A percentile compares a stretch with the other conserved stretches of the same genome.
These are phyloP conservation scores for Xylariaceae sp. DNA, from an alignment of 2,329 filamentous ascomycete genomes.

Conservation along the genomic window DNA sequence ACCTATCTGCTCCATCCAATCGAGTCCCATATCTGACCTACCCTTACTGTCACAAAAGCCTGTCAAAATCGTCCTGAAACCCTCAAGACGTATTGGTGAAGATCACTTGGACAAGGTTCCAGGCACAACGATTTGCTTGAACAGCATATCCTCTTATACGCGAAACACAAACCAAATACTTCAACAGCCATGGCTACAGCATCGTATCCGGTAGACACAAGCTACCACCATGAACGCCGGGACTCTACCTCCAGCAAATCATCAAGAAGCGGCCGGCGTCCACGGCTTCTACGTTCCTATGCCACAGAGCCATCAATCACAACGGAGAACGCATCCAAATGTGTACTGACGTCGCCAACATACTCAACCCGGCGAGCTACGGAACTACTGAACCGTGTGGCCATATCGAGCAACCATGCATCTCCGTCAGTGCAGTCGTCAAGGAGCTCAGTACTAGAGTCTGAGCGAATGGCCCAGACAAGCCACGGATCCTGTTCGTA, in stretches of 20 bases:
- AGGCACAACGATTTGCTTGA: too few relatives aligned
- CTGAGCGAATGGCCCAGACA: constrained; percentile 21
- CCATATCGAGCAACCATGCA: constrained; percentile 43
- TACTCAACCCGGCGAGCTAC: constrained; percentile 49
- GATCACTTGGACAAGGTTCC: neutral
- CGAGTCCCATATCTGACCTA: neutral
- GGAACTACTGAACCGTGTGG: constrained; percentile 52
- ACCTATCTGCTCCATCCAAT: constrained; percentile 8
- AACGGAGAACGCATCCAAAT: constrained; percentile 49
- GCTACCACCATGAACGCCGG: constrained; percentile 31
- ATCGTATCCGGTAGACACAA: constrained; percentile 31
- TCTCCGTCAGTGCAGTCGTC: constrained; percentile 35
- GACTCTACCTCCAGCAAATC: constrained; percentile 39
- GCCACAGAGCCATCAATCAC: constrained; percentile 57
- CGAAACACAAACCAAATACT: neutral
- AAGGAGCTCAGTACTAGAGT: constrained; percentile 35
- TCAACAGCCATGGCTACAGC: constrained; percentile 33
- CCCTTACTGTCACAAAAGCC: too few relatives aligned
- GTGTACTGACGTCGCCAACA: constrained; percentile 41
- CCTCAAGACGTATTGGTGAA: too few relatives aligned
- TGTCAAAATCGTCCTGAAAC: too few relatives aligned
- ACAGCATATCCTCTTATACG: too few relatives aligned
- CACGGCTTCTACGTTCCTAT: constrained; percentile 50
- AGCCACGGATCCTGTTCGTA: constrained; percentile 25
- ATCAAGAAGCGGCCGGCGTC: constrained; percentile 39